Percentiles rank a stretch among this genome's conserved stretches.
phyloP scores from a whole-genome alignment of 2,329 filamentous ascomycete species.

The Dactylellina drechsleri region DNA sequence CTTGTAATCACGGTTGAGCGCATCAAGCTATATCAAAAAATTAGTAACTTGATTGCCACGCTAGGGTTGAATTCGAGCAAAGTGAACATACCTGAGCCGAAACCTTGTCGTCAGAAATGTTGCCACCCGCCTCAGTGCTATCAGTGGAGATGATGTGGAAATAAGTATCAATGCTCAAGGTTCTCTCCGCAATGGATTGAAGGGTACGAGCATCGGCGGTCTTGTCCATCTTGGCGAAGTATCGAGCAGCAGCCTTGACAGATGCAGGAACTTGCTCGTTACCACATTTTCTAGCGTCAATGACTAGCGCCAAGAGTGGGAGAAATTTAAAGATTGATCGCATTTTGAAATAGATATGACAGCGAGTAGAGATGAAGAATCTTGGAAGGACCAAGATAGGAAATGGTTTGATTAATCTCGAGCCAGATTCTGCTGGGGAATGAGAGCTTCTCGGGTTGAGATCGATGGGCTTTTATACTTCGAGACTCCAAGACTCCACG shows the following conservation, averaged over 20 bases:
- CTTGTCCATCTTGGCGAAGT: slow-evolving; percentile 44
- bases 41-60: not conserved
- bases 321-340: slow-evolving; percentile 35
- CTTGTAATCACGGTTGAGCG: slow-evolving; percentile 65
- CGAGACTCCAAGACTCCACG: not conserved
- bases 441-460: slow-evolving; percentile 32
- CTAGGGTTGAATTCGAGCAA: too few relatives aligned
- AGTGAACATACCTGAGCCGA: slow-evolving; percentile 56
- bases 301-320: slow-evolving; percentile 39
- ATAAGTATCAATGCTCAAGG: slow-evolving; percentile 59
- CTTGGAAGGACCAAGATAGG: not conserved
- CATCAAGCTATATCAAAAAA: slow-evolving; percentile 61
- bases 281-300: slow-evolving; percentile 43
- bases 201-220: slow-evolving; percentile 39
- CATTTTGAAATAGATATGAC: slow-evolving; percentile 23
- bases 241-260: slow-evolving; percentile 30
- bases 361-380: slow-evolving; percentile 1
- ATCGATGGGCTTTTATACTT: slow-evolving; percentile 51
- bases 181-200: slow-evolving; percentile 19
- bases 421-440: slow-evolving; percentile 40
- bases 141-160: slow-evolving; percentile 60
- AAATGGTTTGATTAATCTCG: slow-evolving; percentile 21
- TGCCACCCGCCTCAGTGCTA: slow-evolving; percentile 56
- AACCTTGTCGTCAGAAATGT: slow-evolving; percentile 58
- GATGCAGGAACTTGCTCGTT: slow-evolving; percentile 41